Evolutionary conservation across 2,329 filamentous ascomycete species (phyloP), one percentile per base, ranked within the genome.

Genomic region (Claviceps cyperi): DNA sequence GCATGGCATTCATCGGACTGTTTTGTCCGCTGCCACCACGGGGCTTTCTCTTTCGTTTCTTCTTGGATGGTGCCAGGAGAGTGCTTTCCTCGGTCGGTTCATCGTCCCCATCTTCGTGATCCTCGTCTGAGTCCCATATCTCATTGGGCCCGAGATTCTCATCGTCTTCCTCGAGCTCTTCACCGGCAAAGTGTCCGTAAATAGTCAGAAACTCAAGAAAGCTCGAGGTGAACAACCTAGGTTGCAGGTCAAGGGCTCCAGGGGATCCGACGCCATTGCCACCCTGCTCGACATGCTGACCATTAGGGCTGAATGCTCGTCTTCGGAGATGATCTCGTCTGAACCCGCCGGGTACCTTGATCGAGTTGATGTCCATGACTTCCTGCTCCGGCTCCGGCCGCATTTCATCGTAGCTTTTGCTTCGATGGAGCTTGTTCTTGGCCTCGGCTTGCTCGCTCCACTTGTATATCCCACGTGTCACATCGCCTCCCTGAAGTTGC

Each of bases 141-240:
- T 96, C 91, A 63, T 94, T 85, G 1, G 88, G 87, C 5, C 77
- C 80, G 14, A 95, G 72, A 1, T 82, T 86, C 65, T 97, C 91
- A 58, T 97, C 92, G 58, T 97, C 92, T 66, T 98, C 92, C 64
- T 96, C 90, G 13, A 98, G 76, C 62, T 95, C 86, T 66, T 98
- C 92, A 67, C 92, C 92, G 2, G 92, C 92, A 64, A 98, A 98
- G 68, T 98, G 92, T 4, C 92, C 92, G 59, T 96, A 98, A 32
- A 98, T 77, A 7, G 87, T 90, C 47, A 98, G 66, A 60, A 98
- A 98, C 64, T 98, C 94, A 52, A 98, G 78, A 63, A 98, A 98
- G 66, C 86, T 98, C 56, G 78, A 89, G 0, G 92, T 96, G 52
- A 95, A 81, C 35, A 94, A 73, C 54, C 80, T 79, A 58, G 60